Percentiles rank a stretch among this genome's conserved stretches.
These are phyloP conservation scores for Peniophora sp. DNA, from an alignment of 1,284 basidiomycete species.

Conservation along the genomic window DNA sequence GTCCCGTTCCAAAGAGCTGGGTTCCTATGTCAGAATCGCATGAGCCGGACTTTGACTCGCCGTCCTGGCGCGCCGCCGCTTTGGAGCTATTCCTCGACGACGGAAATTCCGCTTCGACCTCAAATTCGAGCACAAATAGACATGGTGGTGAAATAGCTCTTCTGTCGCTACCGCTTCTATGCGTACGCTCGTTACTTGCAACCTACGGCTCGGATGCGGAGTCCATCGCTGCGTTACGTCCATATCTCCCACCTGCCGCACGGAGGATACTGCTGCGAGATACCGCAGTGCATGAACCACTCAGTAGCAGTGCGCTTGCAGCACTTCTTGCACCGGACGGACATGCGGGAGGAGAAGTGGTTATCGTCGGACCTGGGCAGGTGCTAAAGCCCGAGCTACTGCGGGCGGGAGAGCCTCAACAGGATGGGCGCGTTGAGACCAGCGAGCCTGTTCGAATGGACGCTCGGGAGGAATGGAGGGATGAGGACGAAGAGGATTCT, in stretches of 20 bases:
- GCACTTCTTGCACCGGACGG: conserved; percentile 38
- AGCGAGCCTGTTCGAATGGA: not conserved
- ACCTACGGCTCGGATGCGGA: conserved; percentile 14
- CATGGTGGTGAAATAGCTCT: not conserved
- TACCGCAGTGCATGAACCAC: conserved; percentile 45
- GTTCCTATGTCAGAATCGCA: conserved; percentile 8
- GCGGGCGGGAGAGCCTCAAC: conserved; percentile 20
- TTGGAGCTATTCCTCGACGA: conserved; percentile 41
- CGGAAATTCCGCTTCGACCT: conserved; percentile 3
- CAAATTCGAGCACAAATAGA: not conserved
- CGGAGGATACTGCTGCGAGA: conserved; percentile 47
- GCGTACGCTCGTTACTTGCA: conserved; percentile 29
- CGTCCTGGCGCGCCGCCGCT: conserved; percentile 42
- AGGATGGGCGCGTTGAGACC: conserved; percentile 19
- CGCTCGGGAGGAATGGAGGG: not conserved
- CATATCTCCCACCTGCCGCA: conserved; percentile 47
- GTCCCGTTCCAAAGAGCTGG: conserved; percentile 18
- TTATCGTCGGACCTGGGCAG: conserved; percentile 50
- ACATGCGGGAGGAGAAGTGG: conserved; percentile 51
- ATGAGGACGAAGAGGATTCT: not conserved
- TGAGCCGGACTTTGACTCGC: conserved; percentile 17
- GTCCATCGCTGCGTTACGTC: conserved; percentile 31
- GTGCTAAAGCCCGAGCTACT: conserved; percentile 36
- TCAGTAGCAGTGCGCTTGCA: conserved; percentile 38
- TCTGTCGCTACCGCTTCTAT: conserved; percentile 31